Base-by-base conservation (phyloP, 768 basidiomycete species). In the Coprinellus aureogranulatus region DNA sequence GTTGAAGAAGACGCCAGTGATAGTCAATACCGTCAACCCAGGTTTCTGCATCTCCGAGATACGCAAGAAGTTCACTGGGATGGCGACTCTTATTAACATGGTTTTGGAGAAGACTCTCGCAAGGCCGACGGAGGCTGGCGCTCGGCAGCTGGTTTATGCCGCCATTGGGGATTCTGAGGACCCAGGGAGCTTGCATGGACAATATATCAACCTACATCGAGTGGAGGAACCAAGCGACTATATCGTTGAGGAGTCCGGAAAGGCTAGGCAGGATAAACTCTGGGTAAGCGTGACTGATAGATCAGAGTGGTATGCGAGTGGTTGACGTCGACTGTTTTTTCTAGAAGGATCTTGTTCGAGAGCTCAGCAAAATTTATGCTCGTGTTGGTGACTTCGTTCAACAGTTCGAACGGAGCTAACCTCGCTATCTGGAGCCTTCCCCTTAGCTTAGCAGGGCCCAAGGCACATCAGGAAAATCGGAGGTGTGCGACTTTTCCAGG, bases 1-100 rank as follows among this genome's bases (percentile, higher is more conserved):
- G 25, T 63, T 79, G 8, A 41, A 59, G 10, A 40, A 63, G 5
- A 59, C 64, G 2, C 58, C 69, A 0, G 54, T 78, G 16, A 72
- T 75, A 31, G 68, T 74, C 53, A 70, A 70, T 54, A 44, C 70
- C 31, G 68, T 75, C 31, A 73, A 75, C 50, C 80, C 80, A n/a
- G 79, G 78, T 1, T 73, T 68, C 61, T 77, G 77, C 62, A 46
- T 60, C 22, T 78, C 77, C 6, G 69, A 73, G 20, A 63, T 82
- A 1, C 62, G 66, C 0, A 61, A 72, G 23, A 60, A 65, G 8
- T 20, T 75, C 3, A 16, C 5, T 5, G 42, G 49, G 2, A 65
- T 63, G 0, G 4, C 68, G 20, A 22, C 55, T 25, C 12, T 62
- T 9, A 9, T 73, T 4, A 34, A 53, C 16, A 51, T 54, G 30